Conservation (phyloP, 2,329 filamentous ascomycete species). For the Ampelomyces quisqualis region DNA sequence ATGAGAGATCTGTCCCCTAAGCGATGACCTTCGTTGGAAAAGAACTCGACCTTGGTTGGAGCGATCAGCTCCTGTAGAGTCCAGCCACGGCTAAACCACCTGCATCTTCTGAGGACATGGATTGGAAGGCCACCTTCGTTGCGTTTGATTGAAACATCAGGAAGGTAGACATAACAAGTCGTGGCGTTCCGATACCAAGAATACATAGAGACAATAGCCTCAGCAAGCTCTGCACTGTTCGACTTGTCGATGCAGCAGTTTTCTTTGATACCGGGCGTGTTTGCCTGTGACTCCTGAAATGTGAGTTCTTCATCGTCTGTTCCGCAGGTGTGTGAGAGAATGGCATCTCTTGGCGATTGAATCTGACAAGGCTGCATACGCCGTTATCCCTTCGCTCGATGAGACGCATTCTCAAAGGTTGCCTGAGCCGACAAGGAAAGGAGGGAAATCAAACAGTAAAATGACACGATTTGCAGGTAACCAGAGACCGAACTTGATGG, state of each 20-base stretch:
- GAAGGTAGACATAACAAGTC: conserved; percentile 1
- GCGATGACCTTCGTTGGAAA: background rate
- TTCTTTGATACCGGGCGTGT: too few relatives aligned
- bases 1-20: conserved; percentile 1
- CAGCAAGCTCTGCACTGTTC: background rate
- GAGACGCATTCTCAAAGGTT: too few relatives aligned
- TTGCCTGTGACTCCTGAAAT: too few relatives aligned
- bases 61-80: conserved; percentile 1
- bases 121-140: background rate
- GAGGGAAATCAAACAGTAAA: background rate
- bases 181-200: background rate
- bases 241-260: conserved; percentile 11
- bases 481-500: too few relatives aligned
- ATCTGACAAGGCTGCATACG: too few relatives aligned
- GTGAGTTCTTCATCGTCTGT: too few relatives aligned
- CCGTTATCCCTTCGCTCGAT: too few relatives aligned
- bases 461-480: too few relatives aligned
- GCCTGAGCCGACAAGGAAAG: too few relatives aligned
- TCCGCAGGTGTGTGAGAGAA: too few relatives aligned
- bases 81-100: background rate
- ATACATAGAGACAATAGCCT: background rate
- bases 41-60: conserved; percentile 1
- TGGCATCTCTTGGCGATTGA: too few relatives aligned
- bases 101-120: background rate
- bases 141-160: background rate